Evolutionary conservation across 306 rosid genomes (phyloP).

Genomic region (Ceratonia siliqua): DNA sequence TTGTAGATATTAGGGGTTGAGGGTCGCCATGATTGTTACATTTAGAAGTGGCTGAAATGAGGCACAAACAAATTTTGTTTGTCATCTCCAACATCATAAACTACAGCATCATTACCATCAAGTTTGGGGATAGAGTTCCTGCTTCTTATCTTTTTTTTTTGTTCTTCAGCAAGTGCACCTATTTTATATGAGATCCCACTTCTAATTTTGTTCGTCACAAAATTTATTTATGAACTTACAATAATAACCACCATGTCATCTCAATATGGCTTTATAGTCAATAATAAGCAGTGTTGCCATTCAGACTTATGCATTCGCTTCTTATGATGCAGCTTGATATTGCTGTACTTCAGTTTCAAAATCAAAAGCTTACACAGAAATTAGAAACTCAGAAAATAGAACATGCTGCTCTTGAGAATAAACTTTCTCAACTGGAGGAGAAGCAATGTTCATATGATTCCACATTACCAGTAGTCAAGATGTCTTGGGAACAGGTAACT

Average conservation of each 20-base stretch:
- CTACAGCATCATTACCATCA: neutral
- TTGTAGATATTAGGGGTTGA: neutral
- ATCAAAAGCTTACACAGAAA: slow-evolving; percentile 86
- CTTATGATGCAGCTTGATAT: slow-evolving; percentile 71
- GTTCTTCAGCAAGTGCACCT: neutral
- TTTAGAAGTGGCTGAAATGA: neutral
- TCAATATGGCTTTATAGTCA: neutral
- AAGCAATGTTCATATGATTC: slow-evolving; percentile 71
- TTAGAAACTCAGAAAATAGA: slow-evolving; percentile 91
- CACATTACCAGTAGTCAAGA: slow-evolving; percentile 61
- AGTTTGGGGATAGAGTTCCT: neutral
- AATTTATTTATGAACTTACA: neutral
- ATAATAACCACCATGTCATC: neutral
- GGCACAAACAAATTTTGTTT: neutral
- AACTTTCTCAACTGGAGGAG: slow-evolving; percentile 59
- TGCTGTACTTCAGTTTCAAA: slow-evolving; percentile 84
- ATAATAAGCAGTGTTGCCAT: neutral
- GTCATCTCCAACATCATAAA: neutral
- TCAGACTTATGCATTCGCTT: slow-evolving; percentile 34
- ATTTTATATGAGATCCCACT: neutral
- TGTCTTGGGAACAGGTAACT: slow-evolving; percentile 75
- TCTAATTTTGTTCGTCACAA: too few species aligned
- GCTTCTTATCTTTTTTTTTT: too few species aligned
- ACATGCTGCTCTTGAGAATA: slow-evolving; percentile 60
- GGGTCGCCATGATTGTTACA: neutral